These are phyloP conservation scores for Ajuga chamaepitys DNA, from an alignment of 257 asterid genomes.

Conservation along the genomic window DNA sequence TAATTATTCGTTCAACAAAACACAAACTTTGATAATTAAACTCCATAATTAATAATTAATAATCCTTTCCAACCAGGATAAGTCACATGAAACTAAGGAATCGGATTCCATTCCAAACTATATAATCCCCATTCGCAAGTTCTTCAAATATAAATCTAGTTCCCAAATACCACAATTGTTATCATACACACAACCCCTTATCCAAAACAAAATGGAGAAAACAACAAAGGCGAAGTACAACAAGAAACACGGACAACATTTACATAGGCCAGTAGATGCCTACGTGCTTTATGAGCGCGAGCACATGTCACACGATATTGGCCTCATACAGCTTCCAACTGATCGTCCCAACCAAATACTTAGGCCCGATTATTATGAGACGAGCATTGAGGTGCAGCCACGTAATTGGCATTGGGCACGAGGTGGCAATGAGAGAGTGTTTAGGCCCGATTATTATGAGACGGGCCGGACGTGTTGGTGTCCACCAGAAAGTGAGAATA, in stretches of 20 bases:
- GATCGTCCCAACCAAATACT: not conserved
- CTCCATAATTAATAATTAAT: too few relatives aligned
- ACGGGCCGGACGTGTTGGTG: not conserved
- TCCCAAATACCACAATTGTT: too few relatives aligned
- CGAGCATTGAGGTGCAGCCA: not conserved
- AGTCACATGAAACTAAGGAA: slow-evolving; percentile 15
- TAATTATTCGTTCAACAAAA: too few relatives aligned
- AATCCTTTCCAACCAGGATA: too few relatives aligned
- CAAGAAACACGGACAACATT: not conserved
- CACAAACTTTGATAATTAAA: not conserved
- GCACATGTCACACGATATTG: slow-evolving; percentile 20
- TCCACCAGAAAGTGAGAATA: not conserved
- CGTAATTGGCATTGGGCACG: not conserved
- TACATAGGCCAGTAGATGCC: slow-evolving; percentile 19
- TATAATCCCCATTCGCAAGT: slow-evolving; percentile 14
- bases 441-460: slow-evolving; percentile 2
- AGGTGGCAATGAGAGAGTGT: not conserved
- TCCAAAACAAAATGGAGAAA: not conserved
- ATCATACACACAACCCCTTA: not conserved
- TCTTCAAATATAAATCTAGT: too few relatives aligned
- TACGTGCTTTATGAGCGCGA: slow-evolving; percentile 24
- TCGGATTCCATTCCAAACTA: slow-evolving; percentile 25
- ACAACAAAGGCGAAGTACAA: too few relatives aligned
- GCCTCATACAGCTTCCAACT: slow-evolving; percentile 9
- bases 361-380: not conserved